phyloP scores from a whole-genome alignment of 257 asterid genomes.

The Dorcoceras hygrometricum region DNA sequence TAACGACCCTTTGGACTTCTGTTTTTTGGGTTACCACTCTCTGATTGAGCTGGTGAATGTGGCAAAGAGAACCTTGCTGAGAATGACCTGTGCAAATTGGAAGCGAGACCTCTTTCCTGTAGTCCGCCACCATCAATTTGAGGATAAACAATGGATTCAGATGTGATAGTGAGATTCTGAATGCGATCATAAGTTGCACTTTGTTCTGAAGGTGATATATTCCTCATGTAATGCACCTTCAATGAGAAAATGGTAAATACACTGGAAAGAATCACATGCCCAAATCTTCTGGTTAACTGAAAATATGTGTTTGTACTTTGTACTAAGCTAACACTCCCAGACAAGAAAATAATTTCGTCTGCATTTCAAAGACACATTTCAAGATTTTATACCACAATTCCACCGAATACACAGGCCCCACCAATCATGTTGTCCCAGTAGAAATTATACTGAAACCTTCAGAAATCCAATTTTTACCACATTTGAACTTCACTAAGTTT shows the following conservation, averaged over 20 bases:
- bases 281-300: slow-evolving; percentile 32
- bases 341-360: slow-evolving; percentile 25
- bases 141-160: slow-evolving; percentile 26
- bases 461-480: slow-evolving; percentile 30
- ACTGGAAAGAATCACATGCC: slow-evolving; percentile 29
- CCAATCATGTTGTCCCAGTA: slow-evolving; percentile 15
- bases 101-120: slow-evolving; percentile 29
- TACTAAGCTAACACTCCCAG: slow-evolving; percentile 28
- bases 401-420: slow-evolving; percentile 34
- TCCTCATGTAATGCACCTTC: neutral
- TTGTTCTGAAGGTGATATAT: slow-evolving; percentile 41
- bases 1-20: slow-evolving; percentile 43
- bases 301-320: slow-evolving; percentile 12
- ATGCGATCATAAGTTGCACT: slow-evolving; percentile 26
- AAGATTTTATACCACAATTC: slow-evolving; percentile 38
- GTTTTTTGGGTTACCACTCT: slow-evolving; percentile 43
- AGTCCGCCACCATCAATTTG: slow-evolving; percentile 22
- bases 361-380: slow-evolving; percentile 23
- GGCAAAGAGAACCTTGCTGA: slow-evolving; percentile 64
- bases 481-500: slow-evolving; percentile 8
- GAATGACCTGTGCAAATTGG: slow-evolving; percentile 51
- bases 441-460: slow-evolving; percentile 15
- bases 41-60: slow-evolving; percentile 61
- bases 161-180: slow-evolving; percentile 29
- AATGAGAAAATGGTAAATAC: too few relatives aligned